phyloP scores from a whole-genome alignment of 768 basidiomycete species.

The Russula brevipes region DNA sequence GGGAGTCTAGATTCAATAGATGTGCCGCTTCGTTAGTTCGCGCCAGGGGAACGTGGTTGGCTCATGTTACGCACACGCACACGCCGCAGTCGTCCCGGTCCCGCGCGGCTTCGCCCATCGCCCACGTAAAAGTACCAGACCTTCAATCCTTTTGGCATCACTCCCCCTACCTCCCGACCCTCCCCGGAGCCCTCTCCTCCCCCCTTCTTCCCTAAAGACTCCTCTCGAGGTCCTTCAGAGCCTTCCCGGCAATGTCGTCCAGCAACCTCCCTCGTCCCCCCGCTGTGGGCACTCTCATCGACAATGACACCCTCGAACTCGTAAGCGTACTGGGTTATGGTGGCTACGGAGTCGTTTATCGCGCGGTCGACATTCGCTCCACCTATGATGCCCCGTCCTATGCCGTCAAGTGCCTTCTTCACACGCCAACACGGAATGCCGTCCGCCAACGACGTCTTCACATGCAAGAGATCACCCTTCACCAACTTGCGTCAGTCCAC shows the following conservation, averaged over 20 bases:
- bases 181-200: constrained; percentile 20
- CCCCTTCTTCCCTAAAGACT: constrained; percentile 1
- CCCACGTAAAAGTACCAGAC: constrained; percentile 29
- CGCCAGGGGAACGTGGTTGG: constrained; percentile 25
- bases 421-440: constrained; percentile 42
- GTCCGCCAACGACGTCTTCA: constrained; percentile 64
- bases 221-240: constrained; percentile 17
- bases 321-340: constrained; percentile 86
- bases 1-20: constrained; percentile 20
- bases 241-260: constrained; percentile 30
- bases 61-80: constrained; percentile 33
- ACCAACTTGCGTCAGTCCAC: constrained; percentile 68
- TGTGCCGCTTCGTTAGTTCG: constrained; percentile 2
- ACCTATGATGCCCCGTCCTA: constrained; percentile 50
- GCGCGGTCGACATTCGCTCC: constrained; percentile 57
- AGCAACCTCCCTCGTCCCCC: constrained; percentile 38
- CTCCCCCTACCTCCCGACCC: constrained; percentile 30
- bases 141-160: constrained; percentile 26
- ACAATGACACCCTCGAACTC: constrained; percentile 75
- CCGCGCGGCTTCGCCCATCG: constrained; percentile 32
- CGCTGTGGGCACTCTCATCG: constrained; percentile 72
- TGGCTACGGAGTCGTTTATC: constrained; percentile 94
- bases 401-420: constrained; percentile 89
- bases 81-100: constrained; percentile 32
- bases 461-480: constrained; percentile 81